Conservation (phyloP, 768 basidiomycete genomes). For the Mycena rebaudengoi region DNA sequence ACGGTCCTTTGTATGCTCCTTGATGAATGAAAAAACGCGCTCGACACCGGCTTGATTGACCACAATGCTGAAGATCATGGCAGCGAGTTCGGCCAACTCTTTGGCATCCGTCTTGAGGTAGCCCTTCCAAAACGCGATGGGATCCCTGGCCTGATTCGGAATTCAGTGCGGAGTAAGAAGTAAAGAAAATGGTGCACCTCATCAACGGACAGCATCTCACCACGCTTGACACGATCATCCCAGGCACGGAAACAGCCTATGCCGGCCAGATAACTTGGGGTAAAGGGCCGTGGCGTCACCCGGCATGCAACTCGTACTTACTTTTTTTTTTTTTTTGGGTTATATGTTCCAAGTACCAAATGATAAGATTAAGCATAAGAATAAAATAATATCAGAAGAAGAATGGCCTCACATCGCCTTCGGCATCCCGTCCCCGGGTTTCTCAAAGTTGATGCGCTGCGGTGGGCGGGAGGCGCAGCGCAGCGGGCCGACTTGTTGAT, state of each 20-base stretch:
- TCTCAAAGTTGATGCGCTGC: no score
- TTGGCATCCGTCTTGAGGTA: neutral
- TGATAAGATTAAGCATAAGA: no score
- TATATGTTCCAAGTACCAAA: no score
- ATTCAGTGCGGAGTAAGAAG: neutral
- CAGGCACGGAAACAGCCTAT: neutral
- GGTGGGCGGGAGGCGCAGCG: no score
- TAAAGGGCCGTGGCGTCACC: no score
- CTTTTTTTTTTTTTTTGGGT: no score
- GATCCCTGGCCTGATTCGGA: neutral
- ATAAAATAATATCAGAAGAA: no score
- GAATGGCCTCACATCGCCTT: no score
- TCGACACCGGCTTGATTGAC: conserved; percentile 3
- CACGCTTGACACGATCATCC: conserved; percentile 3
- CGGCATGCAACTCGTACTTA: no score
- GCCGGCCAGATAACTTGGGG: neutral
- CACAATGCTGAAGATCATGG: neutral
- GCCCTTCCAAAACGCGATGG: neutral
- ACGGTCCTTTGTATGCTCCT: conserved; percentile 2
- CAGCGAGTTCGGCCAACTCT: neutral
- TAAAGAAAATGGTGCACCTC: neutral
- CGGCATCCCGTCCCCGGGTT: no score
- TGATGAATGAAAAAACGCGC: neutral
- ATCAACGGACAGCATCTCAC: conserved; percentile 7
- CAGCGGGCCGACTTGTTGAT: no score